A percentile compares a stretch with the other conserved stretches of the same genome.
phyloP scores from a whole-genome alignment of 768 basidiomycete species.

The Xerocomus spinulosus region DNA sequence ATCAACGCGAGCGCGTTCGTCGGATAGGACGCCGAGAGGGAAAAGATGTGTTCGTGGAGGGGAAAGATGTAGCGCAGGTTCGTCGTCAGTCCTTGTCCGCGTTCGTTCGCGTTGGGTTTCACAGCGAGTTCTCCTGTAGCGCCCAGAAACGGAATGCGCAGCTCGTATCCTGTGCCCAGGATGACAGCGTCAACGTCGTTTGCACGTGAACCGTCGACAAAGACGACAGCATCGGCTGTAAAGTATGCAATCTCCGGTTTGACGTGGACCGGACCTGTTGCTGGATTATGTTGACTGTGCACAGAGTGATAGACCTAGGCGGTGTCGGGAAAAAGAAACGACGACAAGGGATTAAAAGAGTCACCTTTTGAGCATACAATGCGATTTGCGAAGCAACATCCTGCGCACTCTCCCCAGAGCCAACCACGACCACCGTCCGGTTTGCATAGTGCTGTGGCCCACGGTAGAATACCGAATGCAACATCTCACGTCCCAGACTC shows the following conservation, averaged over 20 bases:
- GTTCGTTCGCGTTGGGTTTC: slow-evolving; percentile 14
- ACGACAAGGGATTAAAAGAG: not conserved
- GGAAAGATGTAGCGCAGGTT: slow-evolving; percentile 56
- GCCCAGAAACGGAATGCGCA: slow-evolving; percentile 47
- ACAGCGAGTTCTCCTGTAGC: slow-evolving; percentile 19
- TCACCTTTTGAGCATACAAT: slow-evolving; percentile 39
- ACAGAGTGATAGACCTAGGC: slow-evolving; percentile 35
- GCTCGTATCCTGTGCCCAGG: slow-evolving; percentile 53
- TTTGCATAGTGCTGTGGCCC: slow-evolving; percentile 40
- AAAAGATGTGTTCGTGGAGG: slow-evolving; percentile 49
- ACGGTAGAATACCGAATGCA: slow-evolving; percentile 54
- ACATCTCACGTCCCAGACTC: slow-evolving; percentile 33
- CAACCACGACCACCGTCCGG: slow-evolving; percentile 46
- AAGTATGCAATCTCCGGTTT: slow-evolving; percentile 50
- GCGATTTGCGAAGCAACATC: slow-evolving; percentile 45
- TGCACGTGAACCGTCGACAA: slow-evolving; percentile 41
- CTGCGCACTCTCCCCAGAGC: slow-evolving; percentile 43
- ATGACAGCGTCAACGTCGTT: slow-evolving; percentile 43
- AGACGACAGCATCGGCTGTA: slow-evolving; percentile 39
- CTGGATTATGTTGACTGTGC: slow-evolving; percentile 21
- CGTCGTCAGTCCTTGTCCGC: slow-evolving; percentile 33
- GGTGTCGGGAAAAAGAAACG: not conserved
- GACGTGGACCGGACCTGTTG: slow-evolving; percentile 21
- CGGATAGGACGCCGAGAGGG: slow-evolving; percentile 43
- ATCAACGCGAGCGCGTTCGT: slow-evolving; percentile 52